Percentiles rank a stretch among this genome's conserved stretches.
Evolutionary conservation across 257 asterid species (phyloP).

Genomic region (Salvia splendens): DNA sequence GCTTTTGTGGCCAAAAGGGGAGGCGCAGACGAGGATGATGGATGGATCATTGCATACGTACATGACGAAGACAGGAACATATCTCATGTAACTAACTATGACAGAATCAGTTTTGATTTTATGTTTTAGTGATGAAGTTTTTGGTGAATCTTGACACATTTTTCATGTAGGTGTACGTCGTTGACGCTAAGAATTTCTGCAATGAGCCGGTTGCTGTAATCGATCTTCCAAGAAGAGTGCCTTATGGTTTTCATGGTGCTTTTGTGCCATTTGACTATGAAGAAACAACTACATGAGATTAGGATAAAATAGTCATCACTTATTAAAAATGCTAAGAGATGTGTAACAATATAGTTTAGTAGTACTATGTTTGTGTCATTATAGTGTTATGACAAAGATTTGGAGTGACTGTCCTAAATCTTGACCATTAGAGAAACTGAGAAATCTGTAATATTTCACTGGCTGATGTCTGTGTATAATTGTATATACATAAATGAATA

Average conservation of each 20-base stretch:
- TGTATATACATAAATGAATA: too few relatives aligned
- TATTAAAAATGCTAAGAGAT: neutral
- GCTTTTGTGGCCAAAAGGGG: slow-evolving; percentile 47
- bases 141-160: too few relatives aligned
- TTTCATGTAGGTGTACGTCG: slow-evolving; percentile 46
- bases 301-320: neutral
- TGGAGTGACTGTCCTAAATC: neutral
- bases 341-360: neutral
- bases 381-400: neutral
- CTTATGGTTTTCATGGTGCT: slow-evolving; percentile 74
- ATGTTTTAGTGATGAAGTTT: neutral
- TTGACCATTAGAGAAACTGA: too few relatives aligned
- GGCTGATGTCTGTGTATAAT: too few relatives aligned
- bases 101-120: neutral
- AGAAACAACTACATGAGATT: neutral
- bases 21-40: slow-evolving; percentile 52
- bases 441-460: too few relatives aligned
- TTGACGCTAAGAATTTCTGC: slow-evolving; percentile 53
- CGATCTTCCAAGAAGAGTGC: slow-evolving; percentile 57
- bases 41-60: slow-evolving; percentile 57
- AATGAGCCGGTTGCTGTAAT: slow-evolving; percentile 47
- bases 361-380: too few relatives aligned
- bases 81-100: slow-evolving; percentile 49
- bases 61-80: slow-evolving; percentile 48
- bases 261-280: slow-evolving; percentile 34